Base-by-base conservation (phyloP, 2,329 filamentous ascomycete species). In the Endoconidiophora laricicola region DNA sequence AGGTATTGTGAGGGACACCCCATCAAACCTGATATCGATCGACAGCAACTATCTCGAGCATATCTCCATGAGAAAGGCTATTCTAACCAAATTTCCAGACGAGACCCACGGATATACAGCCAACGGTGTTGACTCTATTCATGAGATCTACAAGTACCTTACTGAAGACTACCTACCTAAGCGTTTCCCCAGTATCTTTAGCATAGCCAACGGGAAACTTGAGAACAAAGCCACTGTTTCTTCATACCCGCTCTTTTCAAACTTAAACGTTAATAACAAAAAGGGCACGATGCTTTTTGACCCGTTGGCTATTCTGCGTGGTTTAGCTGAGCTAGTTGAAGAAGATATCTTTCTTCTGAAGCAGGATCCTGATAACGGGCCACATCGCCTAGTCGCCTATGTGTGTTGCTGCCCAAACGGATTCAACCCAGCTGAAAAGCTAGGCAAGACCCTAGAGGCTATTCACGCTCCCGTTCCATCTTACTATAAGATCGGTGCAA, bases 281-380 rank as follows among this genome's bases (percentile, higher is more conserved):
- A 48, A 42, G 24, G 50, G 46, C 12, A 20, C 39, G 14, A 49
- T 52, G 37, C 46, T 50, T 12, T 47, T 41, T 26, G 52, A 67
- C 23, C 54, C 61, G 0, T 49, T 60, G 1, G 59, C 59, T 0
- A 64, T 66, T 3, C 61, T 74, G 14, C 57, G 62, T 14, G 58
- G 62, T 5, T 58, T 75, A 1, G 69, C 65, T n/a, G 66, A 71
- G 56, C 73, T 67, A 0, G 63, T 76, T 2, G 73, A 76, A 52
- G 73, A 76, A 48, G 73, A 77, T 54, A 55, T 77, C 18, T 73
- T 77, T 47, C 59, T 76, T 2, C 60, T 75, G 4, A 61, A 62
- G 18, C 63, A 66, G 44, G 68, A 66, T 5, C 41, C 41, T 2
- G 23, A 33, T 12, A 44, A 49, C 24, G 43, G 51, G 1, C 58